Evolutionary conservation across 2,329 filamentous ascomycete species (phyloP).

Genomic region (Plectosphaerella plurivora): DNA sequence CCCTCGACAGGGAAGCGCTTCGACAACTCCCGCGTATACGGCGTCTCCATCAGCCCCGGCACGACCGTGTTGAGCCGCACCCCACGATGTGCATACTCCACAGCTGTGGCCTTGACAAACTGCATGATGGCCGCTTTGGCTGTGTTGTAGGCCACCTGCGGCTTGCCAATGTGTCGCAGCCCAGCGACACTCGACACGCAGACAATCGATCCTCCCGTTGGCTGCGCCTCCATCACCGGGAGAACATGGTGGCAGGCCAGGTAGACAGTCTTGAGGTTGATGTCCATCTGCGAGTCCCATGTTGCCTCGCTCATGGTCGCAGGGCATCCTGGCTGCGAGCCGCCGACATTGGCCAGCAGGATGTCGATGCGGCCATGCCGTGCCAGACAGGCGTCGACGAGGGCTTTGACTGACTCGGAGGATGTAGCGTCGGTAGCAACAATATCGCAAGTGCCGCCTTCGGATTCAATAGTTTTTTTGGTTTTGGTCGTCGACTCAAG

Average conservation of each 20-base stretch:
- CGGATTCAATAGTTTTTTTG: conserved; percentile 28
- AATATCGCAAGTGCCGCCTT: conserved; percentile 29
- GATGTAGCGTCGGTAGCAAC: conserved; percentile 48
- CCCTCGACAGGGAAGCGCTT: conserved; percentile 31
- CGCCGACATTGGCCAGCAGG: conserved; percentile 57
- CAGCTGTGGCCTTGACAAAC: conserved; percentile 42
- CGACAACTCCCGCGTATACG: conserved; percentile 39
- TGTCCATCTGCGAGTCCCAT: conserved; percentile 48
- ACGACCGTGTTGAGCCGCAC: conserved; percentile 51
- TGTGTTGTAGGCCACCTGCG: conserved; percentile 49
- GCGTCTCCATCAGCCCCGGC: conserved; percentile 53
- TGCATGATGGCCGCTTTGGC: conserved; percentile 47
- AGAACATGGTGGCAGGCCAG: conserved; percentile 46
- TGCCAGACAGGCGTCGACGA: conserved; percentile 46
- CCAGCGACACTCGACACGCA: conserved; percentile 48
- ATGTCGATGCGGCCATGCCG: conserved; percentile 55
- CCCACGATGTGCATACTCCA: conserved; percentile 42
- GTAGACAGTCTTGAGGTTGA: conserved; percentile 54
- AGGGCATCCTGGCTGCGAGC: conserved; percentile 46
- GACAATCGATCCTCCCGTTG: conserved; percentile 28
- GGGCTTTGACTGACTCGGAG: conserved; percentile 41
- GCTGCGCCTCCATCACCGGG: conserved; percentile 49
- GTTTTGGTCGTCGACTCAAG: conserved; percentile 33
- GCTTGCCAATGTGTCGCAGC: conserved; percentile 41
- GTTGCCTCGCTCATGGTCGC: conserved; percentile 40